A percentile compares a stretch with the other conserved stretches of the same genome.
These are phyloP conservation scores for Nitzschia palea DNA, from an alignment of 108 stramenopile genomes.

Conservation along the genomic window DNA sequence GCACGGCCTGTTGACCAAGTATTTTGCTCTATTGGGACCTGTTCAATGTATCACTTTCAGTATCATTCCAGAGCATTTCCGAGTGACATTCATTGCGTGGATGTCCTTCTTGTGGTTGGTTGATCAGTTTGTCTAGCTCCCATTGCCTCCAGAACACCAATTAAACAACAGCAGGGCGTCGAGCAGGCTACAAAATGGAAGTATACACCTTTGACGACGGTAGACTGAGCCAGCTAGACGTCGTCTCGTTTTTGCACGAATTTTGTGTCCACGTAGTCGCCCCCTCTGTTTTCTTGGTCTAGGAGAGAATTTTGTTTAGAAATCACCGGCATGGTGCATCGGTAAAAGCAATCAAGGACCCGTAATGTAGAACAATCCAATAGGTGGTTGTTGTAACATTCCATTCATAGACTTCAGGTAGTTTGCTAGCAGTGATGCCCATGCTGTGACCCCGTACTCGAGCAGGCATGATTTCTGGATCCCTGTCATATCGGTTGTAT, in stretches of 20 bases:
- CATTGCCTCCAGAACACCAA: conserved; percentile 21
- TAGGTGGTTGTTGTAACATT: conserved; percentile 24
- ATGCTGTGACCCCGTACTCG: conserved; percentile 48
- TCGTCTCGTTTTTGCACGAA: too few species aligned
- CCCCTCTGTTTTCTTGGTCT: too few species aligned
- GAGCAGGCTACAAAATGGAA: too few species aligned
- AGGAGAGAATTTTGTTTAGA: too few species aligned
- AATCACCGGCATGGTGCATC: too few species aligned
- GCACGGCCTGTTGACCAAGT: conserved; percentile 57
- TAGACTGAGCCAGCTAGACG: too few species aligned
- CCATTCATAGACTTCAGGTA: conserved; percentile 42
- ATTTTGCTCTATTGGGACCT: conserved; percentile 52
- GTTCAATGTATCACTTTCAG: conserved; percentile 55
- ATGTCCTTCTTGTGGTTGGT: conserved; percentile 71
- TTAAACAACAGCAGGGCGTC: too few species aligned
- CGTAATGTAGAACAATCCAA: too few species aligned
- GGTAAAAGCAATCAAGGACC: too few species aligned
- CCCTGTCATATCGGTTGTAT: conserved; percentile 44
- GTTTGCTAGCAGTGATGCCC: conserved; percentile 59
- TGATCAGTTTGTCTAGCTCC: conserved; percentile 48
- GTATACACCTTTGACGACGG: too few species aligned
- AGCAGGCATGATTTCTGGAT: conserved; percentile 48
- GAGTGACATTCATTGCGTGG: conserved; percentile 49
- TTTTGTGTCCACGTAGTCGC: too few species aligned
- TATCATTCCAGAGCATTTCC: conserved; percentile 53